Evolutionary conservation across 2,329 filamentous ascomycete genomes (phyloP).

Genomic region (Ilyonectria sp.): DNA sequence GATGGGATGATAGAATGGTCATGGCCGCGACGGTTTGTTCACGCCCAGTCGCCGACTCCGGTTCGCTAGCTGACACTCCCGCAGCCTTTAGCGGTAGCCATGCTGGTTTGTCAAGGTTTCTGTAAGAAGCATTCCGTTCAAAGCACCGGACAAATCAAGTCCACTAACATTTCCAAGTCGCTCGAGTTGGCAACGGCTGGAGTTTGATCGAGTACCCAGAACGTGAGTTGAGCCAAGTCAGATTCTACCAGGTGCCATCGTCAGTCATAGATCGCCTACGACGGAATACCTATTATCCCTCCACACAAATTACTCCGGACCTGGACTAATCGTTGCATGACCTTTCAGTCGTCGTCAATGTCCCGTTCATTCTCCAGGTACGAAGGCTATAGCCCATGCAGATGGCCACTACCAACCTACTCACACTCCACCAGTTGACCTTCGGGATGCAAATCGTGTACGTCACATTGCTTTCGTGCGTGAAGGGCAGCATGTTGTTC

Average conservation of each 20-base stretch:
- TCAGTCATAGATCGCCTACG: too few species aligned
- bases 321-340: not conserved
- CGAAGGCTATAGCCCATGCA: not conserved
- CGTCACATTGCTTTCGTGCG: constrained; percentile 43
- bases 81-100: constrained; percentile 46
- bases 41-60: too few species aligned
- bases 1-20: constrained; percentile 52
- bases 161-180: constrained; percentile 26
- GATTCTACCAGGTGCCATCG: not conserved
- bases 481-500: constrained; percentile 48
- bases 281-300: not conserved
- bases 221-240: constrained; percentile 33
- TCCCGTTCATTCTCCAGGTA: constrained; percentile 49
- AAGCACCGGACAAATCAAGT: not conserved
- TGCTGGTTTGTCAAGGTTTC: constrained; percentile 48
- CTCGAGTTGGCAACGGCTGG: constrained; percentile 47
- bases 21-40: constrained; percentile 45
- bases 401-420: not conserved
- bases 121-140: constrained; percentile 35
- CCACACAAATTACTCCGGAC: too few species aligned
- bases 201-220: constrained; percentile 31
- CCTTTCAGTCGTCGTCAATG: constrained; percentile 35
- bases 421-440: constrained; percentile 35
- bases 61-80: constrained; percentile 22
- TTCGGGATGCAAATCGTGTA: constrained; percentile 49